A percentile compares a stretch with the other conserved stretches of the same genome.
These are phyloP conservation scores for Apiotrichum montevideense DNA, from an alignment of 1,284 basidiomycete species.

Conservation along the genomic window DNA sequence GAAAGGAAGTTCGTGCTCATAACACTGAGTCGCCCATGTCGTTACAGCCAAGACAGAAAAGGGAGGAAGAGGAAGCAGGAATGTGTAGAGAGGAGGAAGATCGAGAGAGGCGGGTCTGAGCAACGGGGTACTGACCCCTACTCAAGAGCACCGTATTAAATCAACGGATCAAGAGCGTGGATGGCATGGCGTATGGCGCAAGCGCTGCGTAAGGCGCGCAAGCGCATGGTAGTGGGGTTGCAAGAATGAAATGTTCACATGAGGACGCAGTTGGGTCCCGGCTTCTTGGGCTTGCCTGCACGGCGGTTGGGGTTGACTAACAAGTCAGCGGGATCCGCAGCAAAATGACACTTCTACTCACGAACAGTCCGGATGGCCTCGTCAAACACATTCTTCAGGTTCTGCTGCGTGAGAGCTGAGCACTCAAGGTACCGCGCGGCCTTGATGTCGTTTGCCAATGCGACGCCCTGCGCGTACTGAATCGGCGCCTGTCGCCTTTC, in stretches of 20 bases:
- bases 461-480: slow-evolving; percentile 71
- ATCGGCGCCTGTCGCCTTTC: slow-evolving; percentile 96
- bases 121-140: too few species aligned
- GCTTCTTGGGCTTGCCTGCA: slow-evolving; percentile 37
- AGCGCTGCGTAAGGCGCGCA: not conserved
- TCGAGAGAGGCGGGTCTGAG: too few species aligned
- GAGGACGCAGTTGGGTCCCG: slow-evolving; percentile 28
- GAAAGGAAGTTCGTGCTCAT: too few species aligned
- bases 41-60: not conserved
- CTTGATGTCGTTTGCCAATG: slow-evolving; percentile 82
- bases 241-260: slow-evolving; percentile 26
- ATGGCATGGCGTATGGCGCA: not conserved
- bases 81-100: not conserved
- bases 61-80: not conserved
- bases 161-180: not conserved
- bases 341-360: slow-evolving; percentile 51
- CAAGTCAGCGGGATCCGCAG: not conserved
- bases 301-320: slow-evolving; percentile 44
- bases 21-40: not conserved
- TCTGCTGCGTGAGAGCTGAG: slow-evolving; percentile 88
- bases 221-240: not conserved
- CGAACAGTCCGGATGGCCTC: slow-evolving; percentile 76
- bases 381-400: slow-evolving; percentile 93
- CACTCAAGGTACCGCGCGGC: slow-evolving; percentile 45
- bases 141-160: too few species aligned